Evolutionary conservation across 139 green algal species (phyloP).

Genomic region (Asterochloris sp.): DNA sequence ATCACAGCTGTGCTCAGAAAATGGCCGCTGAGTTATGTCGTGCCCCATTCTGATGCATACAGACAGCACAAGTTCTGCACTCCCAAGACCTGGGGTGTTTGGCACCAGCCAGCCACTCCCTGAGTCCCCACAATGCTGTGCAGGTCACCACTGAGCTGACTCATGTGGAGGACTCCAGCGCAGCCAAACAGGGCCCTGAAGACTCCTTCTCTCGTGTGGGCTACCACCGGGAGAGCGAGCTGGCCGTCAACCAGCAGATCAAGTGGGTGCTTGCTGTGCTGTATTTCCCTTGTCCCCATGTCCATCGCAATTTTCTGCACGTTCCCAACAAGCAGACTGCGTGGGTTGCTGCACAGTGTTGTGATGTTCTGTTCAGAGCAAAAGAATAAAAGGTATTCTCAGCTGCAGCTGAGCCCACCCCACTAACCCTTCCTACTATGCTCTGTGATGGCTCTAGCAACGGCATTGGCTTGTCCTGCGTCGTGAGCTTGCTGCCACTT

Average conservation of each 20-base stretch:
- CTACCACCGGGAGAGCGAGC: constrained; percentile 75
- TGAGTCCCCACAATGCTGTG: not conserved
- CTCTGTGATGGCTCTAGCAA: no score
- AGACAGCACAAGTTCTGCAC: no score
- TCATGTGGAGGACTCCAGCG: constrained; percentile 13
- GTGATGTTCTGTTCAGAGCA: not conserved
- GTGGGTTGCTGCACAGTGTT: not conserved
- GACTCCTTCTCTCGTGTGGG: constrained; percentile 75
- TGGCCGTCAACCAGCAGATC: constrained; percentile 96
- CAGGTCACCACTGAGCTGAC: constrained; percentile 14
- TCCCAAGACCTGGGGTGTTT: no score
- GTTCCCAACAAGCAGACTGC: not conserved
- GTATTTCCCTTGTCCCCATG: not conserved
- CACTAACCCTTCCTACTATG: no score
- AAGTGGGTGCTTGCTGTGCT: constrained; percentile 62
- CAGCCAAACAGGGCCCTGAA: not conserved
- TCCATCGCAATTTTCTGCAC: not conserved
- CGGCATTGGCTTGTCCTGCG: no score
- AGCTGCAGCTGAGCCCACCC: no score
- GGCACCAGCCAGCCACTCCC: no score
- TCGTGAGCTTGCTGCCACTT: no score
- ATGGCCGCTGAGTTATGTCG: no score
- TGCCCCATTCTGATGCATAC: no score
- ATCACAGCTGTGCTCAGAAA: no score
- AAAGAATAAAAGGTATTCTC: not conserved